These are phyloP conservation scores for Microbotryum intermedium DNA, from an alignment of 1,284 basidiomycete genomes.

Conservation along the genomic window DNA sequence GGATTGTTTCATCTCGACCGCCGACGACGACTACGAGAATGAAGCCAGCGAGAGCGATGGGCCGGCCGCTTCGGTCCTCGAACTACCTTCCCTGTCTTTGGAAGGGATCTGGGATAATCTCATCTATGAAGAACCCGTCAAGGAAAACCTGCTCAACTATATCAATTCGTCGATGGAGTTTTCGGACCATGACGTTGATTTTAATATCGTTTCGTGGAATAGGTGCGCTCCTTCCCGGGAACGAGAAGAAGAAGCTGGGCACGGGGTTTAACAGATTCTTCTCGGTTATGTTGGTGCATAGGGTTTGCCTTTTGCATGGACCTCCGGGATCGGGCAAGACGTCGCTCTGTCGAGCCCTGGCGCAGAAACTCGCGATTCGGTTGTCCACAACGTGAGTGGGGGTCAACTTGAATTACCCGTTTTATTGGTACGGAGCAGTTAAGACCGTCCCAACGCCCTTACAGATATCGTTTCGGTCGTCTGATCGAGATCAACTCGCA, in stretches of 20 bases:
- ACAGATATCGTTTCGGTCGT: slow-evolving; percentile 72
- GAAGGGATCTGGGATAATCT: slow-evolving; percentile 82
- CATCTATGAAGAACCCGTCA: slow-evolving; percentile 83
- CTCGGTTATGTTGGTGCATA: slow-evolving; percentile 16
- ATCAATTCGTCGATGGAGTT: slow-evolving; percentile 87
- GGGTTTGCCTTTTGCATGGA: slow-evolving; percentile 83
- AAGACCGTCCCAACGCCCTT: no score
- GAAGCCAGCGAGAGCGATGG: slow-evolving; percentile 57
- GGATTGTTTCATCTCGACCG: slow-evolving; percentile 51
- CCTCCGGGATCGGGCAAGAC: slow-evolving; percentile 98
- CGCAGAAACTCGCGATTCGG: slow-evolving; percentile 90
- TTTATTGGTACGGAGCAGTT: no score
- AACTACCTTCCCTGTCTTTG: slow-evolving; percentile 40
- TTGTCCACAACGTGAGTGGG: slow-evolving; percentile 46
- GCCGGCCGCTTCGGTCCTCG: slow-evolving; percentile 25
- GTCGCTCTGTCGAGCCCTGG: slow-evolving; percentile 82
- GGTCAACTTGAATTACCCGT: no score
- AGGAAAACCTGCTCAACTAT: slow-evolving; percentile 70
- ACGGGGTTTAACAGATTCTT: no score
- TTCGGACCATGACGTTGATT: slow-evolving; percentile 79
- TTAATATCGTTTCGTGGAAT: slow-evolving; percentile 91
- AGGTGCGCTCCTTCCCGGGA: slow-evolving; percentile 43
- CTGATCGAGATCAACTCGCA: slow-evolving; percentile 97
- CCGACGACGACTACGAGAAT: slow-evolving; percentile 27
- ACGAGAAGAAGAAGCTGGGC: neutral